Evolutionary conservation across 805 yeast species (phyloP), one percentile per base, ranked within the genome.

Genomic region (Zygosaccharomyces lentus): DNA sequence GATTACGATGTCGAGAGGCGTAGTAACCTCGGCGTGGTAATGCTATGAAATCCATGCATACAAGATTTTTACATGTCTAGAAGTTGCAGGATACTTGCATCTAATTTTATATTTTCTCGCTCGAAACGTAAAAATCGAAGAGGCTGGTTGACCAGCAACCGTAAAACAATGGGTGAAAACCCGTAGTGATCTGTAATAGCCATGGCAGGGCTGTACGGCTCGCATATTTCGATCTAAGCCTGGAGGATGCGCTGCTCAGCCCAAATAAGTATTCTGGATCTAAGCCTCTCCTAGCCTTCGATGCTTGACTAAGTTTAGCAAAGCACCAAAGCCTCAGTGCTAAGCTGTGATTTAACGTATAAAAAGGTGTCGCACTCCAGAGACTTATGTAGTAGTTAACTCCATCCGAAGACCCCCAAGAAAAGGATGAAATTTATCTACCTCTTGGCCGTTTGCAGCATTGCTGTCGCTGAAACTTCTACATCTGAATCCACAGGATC

Each of bases 1-100:
- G 75, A 75, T 43, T 70, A 78, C 27, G 80, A 78, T 41, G 61
- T 68, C 12, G 76, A 75, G 21, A 70, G 69, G 38, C 73, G 82
- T 42, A 88, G 96, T 66, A 95, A 90, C 7, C 77, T 93, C 29
- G 99, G 97, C 53, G 91, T 87, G 19, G 95, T 93, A 6, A 77
- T 93, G 81, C 74, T 91, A 40, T 49, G 46, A 38, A 21, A 10
- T 35, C 15, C 17, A n/a, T 35, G 15, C 32, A 29, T 19, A 9
- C 21, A 34, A 19, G 25, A 5, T 24, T 21, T 19, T 9, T 30
- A 23, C 37, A 26, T 9, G 15, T 10, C 6, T 15, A 10, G 8
- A 25, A 32, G 23, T 19, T 41, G 26, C 37, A 25, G 13, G 26
- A 9, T 29, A 6, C 25, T 26, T 15, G 29, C 23, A 38, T 27